Evolutionary conservation across 2,329 filamentous ascomycete species (phyloP), one percentile per base, ranked within the genome.

Genomic region (Calonectria hawksworthii): DNA sequence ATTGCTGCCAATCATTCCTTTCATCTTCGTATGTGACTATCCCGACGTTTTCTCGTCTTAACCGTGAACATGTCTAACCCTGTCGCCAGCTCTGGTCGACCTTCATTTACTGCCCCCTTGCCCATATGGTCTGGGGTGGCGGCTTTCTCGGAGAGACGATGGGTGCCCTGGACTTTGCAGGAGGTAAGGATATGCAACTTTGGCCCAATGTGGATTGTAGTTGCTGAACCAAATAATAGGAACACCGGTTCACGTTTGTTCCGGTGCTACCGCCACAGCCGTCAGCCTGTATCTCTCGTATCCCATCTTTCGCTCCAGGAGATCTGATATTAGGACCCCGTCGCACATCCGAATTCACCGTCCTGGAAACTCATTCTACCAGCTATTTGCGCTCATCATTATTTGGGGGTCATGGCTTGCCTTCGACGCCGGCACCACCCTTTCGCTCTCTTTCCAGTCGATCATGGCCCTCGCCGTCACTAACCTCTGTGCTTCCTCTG

Each of bases 341-440:
- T 61, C 70, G 26, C 75, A 75, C 26, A 75, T 77, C 16, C 68
- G 69, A 16, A 64, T 77, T 7, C 75, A 77, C 30, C 74, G 74
- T 4, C 75, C 75, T 7, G 74, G 74, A 21, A 77, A 77, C 47
- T 75, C 74, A 21, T 75, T 77, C 68, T 75, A 68, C 47, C 75
- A 77, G 21, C 50, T 77, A 7, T 26, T 77, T 47, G 44, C 75
- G 21, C 64, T 77, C 51, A 75, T 75, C 16, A 77, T 75, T 51
- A 77, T 77, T n/a, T 77, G 75, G 75, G 75, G 75, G 26, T 75
- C 74, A 18, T 77, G 75, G 75, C 59, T 77, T 0, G 75, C 75
- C 26, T 77, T 77, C 38, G 75, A 77, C 28, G 75, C 75, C 3
- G 75, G 75, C 21, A 77, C 75, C 4, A 77, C 75, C 1, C 71